Evolutionary conservation across 441 rosid genomes (phyloP).

Genomic region (Codiaeum variegatum): DNA sequence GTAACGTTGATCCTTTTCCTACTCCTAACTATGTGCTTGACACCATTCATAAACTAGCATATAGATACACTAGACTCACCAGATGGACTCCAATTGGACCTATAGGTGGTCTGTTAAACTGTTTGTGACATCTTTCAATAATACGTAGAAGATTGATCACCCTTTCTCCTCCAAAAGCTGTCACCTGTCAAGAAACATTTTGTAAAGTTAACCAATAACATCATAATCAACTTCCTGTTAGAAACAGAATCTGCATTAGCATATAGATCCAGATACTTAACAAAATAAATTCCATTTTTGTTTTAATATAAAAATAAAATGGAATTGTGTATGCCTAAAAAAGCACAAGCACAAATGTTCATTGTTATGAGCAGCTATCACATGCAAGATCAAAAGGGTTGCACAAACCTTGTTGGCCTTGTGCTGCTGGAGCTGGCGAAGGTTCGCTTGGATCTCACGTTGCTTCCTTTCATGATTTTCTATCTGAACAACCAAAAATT

Average conservation of each 20-base stretch:
- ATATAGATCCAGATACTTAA: background rate
- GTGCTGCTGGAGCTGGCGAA: constrained; percentile 52
- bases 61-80: constrained; percentile 41
- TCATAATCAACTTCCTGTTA: constrained; percentile 2
- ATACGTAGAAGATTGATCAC: constrained; percentile 73
- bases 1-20: background rate
- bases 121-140: constrained; percentile 63
- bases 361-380: background rate
- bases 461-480: constrained; percentile 46
- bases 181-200: constrained; percentile 52
- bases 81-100: constrained; percentile 97
- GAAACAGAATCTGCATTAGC: background rate
- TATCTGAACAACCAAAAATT: constrained; percentile 45
- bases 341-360: background rate
- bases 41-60: background rate
- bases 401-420: constrained; percentile 69
- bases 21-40: background rate
- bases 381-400: constrained; percentile 19
- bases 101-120: constrained; percentile 74
- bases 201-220: background rate
- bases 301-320: background rate
- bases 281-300: background rate
- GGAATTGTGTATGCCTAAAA: constrained; percentile 1
- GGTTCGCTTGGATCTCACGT: constrained; percentile 31
- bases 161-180: constrained; percentile 94